phyloP scores from a whole-genome alignment of 495 filamentous ascomycete genomes.

The Aspergillus egyptiacus region DNA sequence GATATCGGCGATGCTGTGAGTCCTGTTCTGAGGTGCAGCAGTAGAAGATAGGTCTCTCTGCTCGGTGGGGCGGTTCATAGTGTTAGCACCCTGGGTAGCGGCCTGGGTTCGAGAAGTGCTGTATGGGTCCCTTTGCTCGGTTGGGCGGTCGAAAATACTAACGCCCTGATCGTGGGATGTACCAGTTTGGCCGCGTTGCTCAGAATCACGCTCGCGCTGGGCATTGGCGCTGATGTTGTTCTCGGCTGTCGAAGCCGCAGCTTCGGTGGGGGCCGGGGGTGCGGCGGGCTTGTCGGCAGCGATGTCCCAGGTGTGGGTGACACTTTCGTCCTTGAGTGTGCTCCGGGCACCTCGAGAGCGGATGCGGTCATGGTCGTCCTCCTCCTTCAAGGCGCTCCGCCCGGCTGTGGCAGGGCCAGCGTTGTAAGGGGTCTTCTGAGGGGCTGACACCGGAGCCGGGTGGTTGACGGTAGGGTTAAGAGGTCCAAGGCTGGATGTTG shows the following conservation, averaged over 20 bases:
- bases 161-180: too few relatives aligned
- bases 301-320: background rate
- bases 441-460: background rate
- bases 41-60: background rate
- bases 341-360: background rate
- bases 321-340: background rate
- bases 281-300: background rate
- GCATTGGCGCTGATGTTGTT: background rate
- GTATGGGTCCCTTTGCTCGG: background rate
- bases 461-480: conserved; percentile 1
- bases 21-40: too few relatives aligned
- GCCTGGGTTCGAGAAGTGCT: background rate
- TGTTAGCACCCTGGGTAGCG: too few relatives aligned
- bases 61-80: background rate
- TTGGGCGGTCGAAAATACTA: too few relatives aligned
- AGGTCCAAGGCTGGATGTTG: background rate
- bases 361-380: background rate
- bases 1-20: too few relatives aligned
- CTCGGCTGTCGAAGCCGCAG: background rate
- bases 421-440: background rate
- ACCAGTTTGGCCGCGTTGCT: too few relatives aligned
- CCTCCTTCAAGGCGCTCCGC: background rate
- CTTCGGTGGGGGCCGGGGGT: background rate
- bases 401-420: background rate
- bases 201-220: background rate